These are phyloP conservation scores for Epichloe festucae DNA, from an alignment of 2,329 filamentous ascomycete genomes.

Conservation along the genomic window DNA sequence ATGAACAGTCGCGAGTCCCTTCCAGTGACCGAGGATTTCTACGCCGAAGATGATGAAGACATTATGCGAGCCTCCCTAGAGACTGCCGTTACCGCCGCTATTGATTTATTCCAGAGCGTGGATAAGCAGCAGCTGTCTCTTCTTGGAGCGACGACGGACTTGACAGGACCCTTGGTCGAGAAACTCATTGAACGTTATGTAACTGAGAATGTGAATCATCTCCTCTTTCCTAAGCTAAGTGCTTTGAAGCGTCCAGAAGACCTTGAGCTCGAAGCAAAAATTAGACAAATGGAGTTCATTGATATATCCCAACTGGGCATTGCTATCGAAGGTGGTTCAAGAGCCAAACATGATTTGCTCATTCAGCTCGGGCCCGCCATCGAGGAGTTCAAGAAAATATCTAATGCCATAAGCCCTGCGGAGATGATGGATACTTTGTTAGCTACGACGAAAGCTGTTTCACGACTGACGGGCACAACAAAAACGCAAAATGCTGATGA, in stretches of 20 bases:
- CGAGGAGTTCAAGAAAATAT: constrained; percentile 80
- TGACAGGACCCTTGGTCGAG: constrained; percentile 86
- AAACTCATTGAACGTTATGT: constrained; percentile 91
- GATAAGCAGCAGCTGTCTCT: constrained; percentile 92
- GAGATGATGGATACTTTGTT: constrained; percentile 78
- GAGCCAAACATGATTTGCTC: constrained; percentile 70
- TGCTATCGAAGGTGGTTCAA: constrained; percentile 62
- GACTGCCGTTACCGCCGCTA: constrained; percentile 82
- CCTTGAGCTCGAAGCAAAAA: constrained; percentile 74
- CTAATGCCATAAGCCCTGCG: constrained; percentile 63
- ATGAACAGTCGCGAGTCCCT: constrained; percentile 20
- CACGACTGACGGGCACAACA: constrained; percentile 46
- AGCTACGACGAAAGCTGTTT: constrained; percentile 72
- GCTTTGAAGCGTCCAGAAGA: constrained; percentile 71
- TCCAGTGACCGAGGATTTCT: constrained; percentile 50
- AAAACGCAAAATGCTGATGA: constrained; percentile 22
- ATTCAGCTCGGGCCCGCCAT: constrained; percentile 65
- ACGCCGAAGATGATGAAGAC: constrained; percentile 81
- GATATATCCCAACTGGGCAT: constrained; percentile 94
- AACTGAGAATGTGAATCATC: constrained; percentile 80
- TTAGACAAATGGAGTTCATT: constrained; percentile 83
- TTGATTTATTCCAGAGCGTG: constrained; percentile 89
- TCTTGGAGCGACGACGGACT: constrained; percentile 80
- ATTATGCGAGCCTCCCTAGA: constrained; percentile 82
- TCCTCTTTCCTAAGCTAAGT: constrained; percentile 74